These are phyloP conservation scores for Pisolithus microcarpus DNA, from an alignment of 768 basidiomycete genomes.

Conservation along the genomic window DNA sequence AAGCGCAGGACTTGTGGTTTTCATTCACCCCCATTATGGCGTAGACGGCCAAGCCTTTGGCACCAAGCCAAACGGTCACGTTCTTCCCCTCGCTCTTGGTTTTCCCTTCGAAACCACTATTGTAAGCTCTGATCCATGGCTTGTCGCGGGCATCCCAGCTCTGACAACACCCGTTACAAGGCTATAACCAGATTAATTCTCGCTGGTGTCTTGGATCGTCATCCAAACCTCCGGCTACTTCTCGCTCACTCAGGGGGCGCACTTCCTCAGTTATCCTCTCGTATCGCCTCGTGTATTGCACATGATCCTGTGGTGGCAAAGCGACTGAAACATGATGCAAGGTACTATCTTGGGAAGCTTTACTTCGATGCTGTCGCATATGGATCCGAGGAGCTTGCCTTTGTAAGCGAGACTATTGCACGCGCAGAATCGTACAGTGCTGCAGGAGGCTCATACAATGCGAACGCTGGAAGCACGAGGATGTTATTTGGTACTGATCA, in stretches of 20 bases:
- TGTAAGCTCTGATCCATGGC: constrained; percentile 36
- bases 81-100: constrained; percentile 77
- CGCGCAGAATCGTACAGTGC: constrained; percentile 47
- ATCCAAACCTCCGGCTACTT: constrained; percentile 66
- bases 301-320: constrained; percentile 78
- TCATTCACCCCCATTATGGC: constrained; percentile 85
- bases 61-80: constrained; percentile 74
- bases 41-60: constrained; percentile 72
- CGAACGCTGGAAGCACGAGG: constrained; percentile 43
- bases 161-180: constrained; percentile 17
- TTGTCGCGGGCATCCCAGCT: background rate
- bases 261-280: constrained; percentile 75
- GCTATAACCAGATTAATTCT: constrained; percentile 77
- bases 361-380: constrained; percentile 88
- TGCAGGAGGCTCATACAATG: constrained; percentile 25
- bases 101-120: constrained; percentile 90
- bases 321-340: constrained; percentile 71
- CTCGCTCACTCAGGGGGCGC: constrained; percentile 87
- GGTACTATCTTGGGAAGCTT: constrained; percentile 74
- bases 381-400: constrained; percentile 76
- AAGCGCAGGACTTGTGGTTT: constrained; percentile 62
- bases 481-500: constrained; percentile 86
- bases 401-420: constrained; percentile 63
- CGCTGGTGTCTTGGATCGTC: constrained; percentile 72
- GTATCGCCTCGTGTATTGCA: constrained; percentile 75